Evolutionary conservation across 345 rosid genomes (phyloP).

Genomic region (Barbarea vulgaris): DNA sequence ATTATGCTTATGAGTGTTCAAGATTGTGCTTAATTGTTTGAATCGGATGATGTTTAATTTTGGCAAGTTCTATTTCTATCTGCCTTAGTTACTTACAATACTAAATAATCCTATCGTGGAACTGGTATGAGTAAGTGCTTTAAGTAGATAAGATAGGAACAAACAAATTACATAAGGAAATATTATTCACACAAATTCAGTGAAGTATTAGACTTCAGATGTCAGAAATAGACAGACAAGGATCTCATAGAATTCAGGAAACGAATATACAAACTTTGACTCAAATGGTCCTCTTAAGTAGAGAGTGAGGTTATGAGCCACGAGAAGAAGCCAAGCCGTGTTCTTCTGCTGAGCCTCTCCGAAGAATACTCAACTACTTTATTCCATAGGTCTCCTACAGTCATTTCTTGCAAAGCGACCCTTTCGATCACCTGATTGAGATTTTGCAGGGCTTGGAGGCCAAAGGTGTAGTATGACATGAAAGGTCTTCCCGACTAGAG

Average conservation of each 20-base stretch:
- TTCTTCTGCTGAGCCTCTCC: conserved; percentile 27
- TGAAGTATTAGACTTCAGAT: too few species aligned
- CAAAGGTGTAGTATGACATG: conserved; percentile 39
- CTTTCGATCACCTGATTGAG: conserved; percentile 29
- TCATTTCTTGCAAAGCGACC: conserved; percentile 6
- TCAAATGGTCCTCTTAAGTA: background rate
- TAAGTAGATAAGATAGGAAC: conserved; percentile 35
- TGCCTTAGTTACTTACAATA: background rate
- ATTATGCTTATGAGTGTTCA: background rate
- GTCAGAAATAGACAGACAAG: background rate
- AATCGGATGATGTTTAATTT: background rate
- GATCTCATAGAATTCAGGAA: background rate
- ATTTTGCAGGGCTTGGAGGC: conserved; percentile 27
- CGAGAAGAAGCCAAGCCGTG: conserved; percentile 37
- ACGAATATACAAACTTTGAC: background rate
- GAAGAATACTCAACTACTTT: conserved; percentile 37
- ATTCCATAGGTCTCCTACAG: conserved; percentile 36
- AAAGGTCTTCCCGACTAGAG: conserved; percentile 30
- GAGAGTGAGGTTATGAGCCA: conserved; percentile 36
- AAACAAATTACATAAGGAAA: background rate
- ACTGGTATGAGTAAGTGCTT: background rate
- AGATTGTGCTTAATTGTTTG: background rate
- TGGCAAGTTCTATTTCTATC: background rate
- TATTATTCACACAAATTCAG: background rate
- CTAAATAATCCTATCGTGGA: background rate